A percentile compares a stretch with the other conserved stretches of the same genome.
phyloP scores from a whole-genome alignment of 2,329 filamentous ascomycete genomes.

The Arachnomyces sp. region DNA sequence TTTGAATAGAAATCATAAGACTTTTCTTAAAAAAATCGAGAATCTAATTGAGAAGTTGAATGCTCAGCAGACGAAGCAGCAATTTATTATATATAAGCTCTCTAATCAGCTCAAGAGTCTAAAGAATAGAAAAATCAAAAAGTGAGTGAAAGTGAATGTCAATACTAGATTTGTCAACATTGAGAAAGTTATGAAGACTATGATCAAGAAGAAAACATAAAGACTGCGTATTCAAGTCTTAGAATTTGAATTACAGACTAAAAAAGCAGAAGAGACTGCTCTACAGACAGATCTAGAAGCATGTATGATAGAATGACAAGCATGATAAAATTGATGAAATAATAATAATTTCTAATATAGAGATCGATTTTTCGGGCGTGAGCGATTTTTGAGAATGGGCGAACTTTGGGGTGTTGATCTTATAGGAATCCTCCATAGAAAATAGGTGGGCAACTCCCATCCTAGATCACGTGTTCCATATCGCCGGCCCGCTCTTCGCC shows the following conservation, averaged over 20 bases:
- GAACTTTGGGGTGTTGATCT: too few species aligned
- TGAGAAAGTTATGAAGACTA: not conserved
- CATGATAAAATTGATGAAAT: conserved; percentile 2
- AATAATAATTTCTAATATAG: not conserved
- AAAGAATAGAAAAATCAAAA: conserved; percentile 1
- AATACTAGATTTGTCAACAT: conserved; percentile 5
- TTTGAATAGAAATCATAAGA: too few species aligned
- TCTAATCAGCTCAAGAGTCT: not conserved
- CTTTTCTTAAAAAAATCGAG: too few species aligned
- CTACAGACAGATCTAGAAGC: not conserved
- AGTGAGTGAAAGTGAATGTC: not conserved
- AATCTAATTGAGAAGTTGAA: too few species aligned
- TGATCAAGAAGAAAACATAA: not conserved
- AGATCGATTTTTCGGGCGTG: not conserved
- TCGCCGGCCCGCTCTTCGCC: too few species aligned
- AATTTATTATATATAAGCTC: not conserved
- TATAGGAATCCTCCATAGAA: too few species aligned
- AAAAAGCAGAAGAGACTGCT: conserved; percentile 2
- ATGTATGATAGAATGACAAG: conserved; percentile 5
- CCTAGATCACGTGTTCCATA: too few species aligned
- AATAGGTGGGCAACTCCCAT: too few species aligned
- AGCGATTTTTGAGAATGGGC: not conserved
- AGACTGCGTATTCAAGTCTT: too few species aligned
- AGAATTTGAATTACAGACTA: not conserved
- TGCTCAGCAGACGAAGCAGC: too few species aligned